A percentile compares a stretch with the other conserved stretches of the same genome.
Evolutionary conservation across 306 rosid species (phyloP).

Genomic region (Glycine soja): DNA sequence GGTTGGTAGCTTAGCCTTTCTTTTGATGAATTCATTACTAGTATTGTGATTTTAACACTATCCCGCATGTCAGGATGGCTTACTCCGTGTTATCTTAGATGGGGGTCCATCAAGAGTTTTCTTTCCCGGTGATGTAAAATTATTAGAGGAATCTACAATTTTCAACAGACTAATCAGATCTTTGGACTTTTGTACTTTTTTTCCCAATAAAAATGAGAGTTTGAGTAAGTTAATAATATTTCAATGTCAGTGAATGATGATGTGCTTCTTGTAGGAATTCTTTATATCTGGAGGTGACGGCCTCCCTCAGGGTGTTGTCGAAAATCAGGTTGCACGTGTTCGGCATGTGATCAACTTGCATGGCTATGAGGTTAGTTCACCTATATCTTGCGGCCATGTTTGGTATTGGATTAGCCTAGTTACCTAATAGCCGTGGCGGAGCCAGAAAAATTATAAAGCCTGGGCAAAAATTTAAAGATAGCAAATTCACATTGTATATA

Average conservation of each 20-base stretch:
- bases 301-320: slow-evolving; percentile 96
- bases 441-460: too few species aligned
- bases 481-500: too few species aligned
- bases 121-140: slow-evolving; percentile 71
- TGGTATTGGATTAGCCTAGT: slow-evolving; percentile 6
- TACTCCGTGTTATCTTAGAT: slow-evolving; percentile 87
- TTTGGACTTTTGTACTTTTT: slow-evolving; percentile 10
- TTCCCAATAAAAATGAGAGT: not conserved
- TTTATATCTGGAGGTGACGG: slow-evolving; percentile 99
- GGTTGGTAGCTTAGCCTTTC: slow-evolving; percentile 57
- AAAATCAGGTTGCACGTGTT: slow-evolving; percentile 89
- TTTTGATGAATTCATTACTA: slow-evolving; percentile 31
- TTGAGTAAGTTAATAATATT: not conserved
- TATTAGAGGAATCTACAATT: slow-evolving; percentile 66
- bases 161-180: not conserved
- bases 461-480: too few species aligned
- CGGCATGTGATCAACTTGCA: slow-evolving; percentile 83
- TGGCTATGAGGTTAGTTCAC: slow-evolving; percentile 76
- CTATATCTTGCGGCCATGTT: not conserved
- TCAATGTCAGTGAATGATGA: not conserved
- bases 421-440: not conserved
- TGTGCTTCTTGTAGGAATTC: slow-evolving; percentile 70
- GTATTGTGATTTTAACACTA: slow-evolving; percentile 42
- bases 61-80: slow-evolving; percentile 78
- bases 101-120: slow-evolving; percentile 90